These are phyloP conservation scores for Xylaria venustula DNA, from an alignment of 495 filamentous ascomycete genomes.

Conservation along the genomic window DNA sequence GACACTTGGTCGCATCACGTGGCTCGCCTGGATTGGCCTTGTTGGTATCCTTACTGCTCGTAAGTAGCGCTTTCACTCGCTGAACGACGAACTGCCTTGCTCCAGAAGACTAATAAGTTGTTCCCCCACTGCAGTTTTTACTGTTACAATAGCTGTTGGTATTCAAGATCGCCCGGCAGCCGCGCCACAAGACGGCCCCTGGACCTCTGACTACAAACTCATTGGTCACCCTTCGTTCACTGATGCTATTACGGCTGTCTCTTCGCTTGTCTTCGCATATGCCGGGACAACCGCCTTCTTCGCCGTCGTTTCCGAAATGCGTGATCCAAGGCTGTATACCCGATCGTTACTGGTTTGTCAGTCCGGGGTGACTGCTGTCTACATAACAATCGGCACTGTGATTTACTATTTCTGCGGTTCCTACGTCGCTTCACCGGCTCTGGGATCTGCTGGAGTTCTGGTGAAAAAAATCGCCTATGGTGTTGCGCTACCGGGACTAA, in stretches of 20 bases:
- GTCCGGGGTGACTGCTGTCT: constrained; percentile 19
- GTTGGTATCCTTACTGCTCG: constrained; percentile 35
- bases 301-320: constrained; percentile 22
- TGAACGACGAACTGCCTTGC: not conserved
- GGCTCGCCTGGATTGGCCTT: constrained; percentile 49
- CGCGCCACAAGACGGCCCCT: constrained; percentile 38
- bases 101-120: not conserved
- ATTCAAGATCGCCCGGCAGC: constrained; percentile 39
- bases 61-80: not conserved
- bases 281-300: constrained; percentile 13
- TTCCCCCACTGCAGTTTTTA: constrained; percentile 39
- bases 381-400: constrained; percentile 23
- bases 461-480: constrained; percentile 30
- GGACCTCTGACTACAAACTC: constrained; percentile 32
- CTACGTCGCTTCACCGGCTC: constrained; percentile 28
- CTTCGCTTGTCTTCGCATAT: constrained; percentile 33
- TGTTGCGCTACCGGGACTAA: constrained; percentile 21
- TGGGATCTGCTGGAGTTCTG: constrained; percentile 26
- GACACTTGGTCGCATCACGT: constrained; percentile 46
- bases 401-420: constrained; percentile 29
- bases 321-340: constrained; percentile 21
- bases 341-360: constrained; percentile 25
- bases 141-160: constrained; percentile 47
- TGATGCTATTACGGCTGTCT: constrained; percentile 39
- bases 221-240: constrained; percentile 38